Percentiles rank a stretch among this genome's conserved stretches.
These are phyloP conservation scores for Penicillium sp. DNA, from an alignment of 2,329 filamentous ascomycete genomes.

Conservation along the genomic window DNA sequence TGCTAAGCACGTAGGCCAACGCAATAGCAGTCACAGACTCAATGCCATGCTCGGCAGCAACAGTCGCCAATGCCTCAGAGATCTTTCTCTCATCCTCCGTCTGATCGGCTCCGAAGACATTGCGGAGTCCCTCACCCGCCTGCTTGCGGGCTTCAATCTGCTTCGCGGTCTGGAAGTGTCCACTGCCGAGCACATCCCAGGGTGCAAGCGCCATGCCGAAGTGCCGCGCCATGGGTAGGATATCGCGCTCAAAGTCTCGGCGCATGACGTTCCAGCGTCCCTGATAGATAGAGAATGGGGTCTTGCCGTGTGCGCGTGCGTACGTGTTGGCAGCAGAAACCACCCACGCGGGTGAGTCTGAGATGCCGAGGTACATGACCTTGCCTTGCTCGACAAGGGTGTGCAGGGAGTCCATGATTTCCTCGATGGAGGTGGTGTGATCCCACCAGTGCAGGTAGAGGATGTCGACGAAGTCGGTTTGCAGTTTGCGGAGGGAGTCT, in stretches of 20 bases:
- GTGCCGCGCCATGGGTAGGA: slow-evolving; percentile 43
- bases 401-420: slow-evolving; percentile 32
- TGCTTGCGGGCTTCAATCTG: slow-evolving; percentile 49
- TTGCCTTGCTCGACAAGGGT: slow-evolving; percentile 42
- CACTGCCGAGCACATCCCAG: slow-evolving; percentile 61
- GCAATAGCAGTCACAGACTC: slow-evolving; percentile 63
- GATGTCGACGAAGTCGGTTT: slow-evolving; percentile 55
- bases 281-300: slow-evolving; percentile 43
- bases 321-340: slow-evolving; percentile 43
- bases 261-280: slow-evolving; percentile 42
- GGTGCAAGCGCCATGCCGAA: slow-evolving; percentile 54
- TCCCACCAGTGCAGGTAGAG: slow-evolving; percentile 61
- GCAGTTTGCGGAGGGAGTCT: slow-evolving; percentile 50
- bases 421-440: slow-evolving; percentile 37
- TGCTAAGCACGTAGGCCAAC: slow-evolving; percentile 73
- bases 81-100: slow-evolving; percentile 55
- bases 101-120: slow-evolving; percentile 30
- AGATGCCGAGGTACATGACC: slow-evolving; percentile 46
- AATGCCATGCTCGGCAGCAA: slow-evolving; percentile 59
- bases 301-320: slow-evolving; percentile 41
- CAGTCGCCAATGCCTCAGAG: slow-evolving; percentile 60
- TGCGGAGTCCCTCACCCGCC: slow-evolving; percentile 44
- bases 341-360: slow-evolving; percentile 45
- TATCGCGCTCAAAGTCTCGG: slow-evolving; percentile 45
- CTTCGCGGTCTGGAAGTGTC: slow-evolving; percentile 53